Conservation (phyloP, 768 basidiomycete species). For the Tulasnella sp. region DNA sequence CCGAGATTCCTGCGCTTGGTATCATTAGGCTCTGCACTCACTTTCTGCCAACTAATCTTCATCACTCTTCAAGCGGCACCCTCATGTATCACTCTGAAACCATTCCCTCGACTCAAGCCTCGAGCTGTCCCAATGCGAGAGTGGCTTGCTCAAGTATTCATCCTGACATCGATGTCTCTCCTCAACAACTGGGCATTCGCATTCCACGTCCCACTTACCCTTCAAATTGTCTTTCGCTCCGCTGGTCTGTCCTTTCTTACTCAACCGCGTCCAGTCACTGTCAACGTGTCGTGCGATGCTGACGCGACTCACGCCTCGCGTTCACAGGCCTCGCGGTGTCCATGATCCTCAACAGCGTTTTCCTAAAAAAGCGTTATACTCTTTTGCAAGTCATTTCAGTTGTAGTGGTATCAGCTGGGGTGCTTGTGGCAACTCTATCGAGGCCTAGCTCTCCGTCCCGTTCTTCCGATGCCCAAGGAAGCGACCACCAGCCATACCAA, state of each 20-base stretch:
- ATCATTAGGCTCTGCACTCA: constrained; percentile 70
- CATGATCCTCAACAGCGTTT: constrained; percentile 69
- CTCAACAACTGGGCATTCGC: constrained; percentile 84
- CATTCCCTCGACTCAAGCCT: constrained; percentile 59
- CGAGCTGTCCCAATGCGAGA: constrained; percentile 66
- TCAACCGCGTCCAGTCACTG: neutral
- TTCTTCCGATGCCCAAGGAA: neutral
- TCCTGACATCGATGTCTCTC: constrained; percentile 67
- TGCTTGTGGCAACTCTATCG: constrained; percentile 72
- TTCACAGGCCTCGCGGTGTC: constrained; percentile 70
- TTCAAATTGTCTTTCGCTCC: constrained; percentile 85
- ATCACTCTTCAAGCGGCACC: constrained; percentile 70
- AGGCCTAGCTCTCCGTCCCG: constrained; percentile 47
- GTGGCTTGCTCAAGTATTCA: constrained; percentile 73
- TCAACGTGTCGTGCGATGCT: constrained; percentile 34
- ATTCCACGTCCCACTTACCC: constrained; percentile 71
- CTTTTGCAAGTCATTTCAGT: constrained; percentile 68
- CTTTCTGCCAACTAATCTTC: constrained; percentile 83
- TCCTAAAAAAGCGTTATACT: constrained; percentile 64
- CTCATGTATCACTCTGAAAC: constrained; percentile 56
- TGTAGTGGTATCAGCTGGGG: constrained; percentile 67
- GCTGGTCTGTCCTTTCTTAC: constrained; percentile 56
- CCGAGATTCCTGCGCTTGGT: constrained; percentile 14
- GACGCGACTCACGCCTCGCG: constrained; percentile 3
- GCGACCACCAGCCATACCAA: constrained; percentile 47